Percentiles rank a stretch among this genome's conserved stretches.
phyloP scores from a whole-genome alignment of 306 rosid species.

The Lagenaria siceraria region DNA sequence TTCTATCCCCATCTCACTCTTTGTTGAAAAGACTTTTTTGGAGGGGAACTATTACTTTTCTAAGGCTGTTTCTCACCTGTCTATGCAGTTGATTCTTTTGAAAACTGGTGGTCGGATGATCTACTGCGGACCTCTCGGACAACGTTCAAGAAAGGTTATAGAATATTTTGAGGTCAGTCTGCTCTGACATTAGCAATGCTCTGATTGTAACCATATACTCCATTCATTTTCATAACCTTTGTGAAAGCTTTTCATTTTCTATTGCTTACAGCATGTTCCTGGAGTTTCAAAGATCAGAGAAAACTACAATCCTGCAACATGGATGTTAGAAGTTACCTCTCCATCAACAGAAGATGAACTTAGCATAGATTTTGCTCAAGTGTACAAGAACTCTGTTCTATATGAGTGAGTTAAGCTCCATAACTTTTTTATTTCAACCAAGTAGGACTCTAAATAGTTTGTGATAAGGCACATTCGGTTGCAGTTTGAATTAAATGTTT shows the following conservation, averaged over 20 bases:
- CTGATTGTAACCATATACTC: background rate
- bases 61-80: background rate
- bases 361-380: slow-evolving; percentile 26
- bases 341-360: slow-evolving; percentile 25
- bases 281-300: slow-evolving; percentile 20
- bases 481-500: background rate
- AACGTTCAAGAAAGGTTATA: slow-evolving; percentile 22
- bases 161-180: slow-evolving; percentile 29
- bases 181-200: background rate
- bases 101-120: slow-evolving; percentile 31
- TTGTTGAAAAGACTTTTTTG: background rate
- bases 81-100: slow-evolving; percentile 24
- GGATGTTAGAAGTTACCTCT: slow-evolving; percentile 33
- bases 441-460: background rate
- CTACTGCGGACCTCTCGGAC: slow-evolving; percentile 35
- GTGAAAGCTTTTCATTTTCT: background rate
- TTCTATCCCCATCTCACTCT: too few relatives aligned
- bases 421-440: background rate
- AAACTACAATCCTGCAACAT: slow-evolving; percentile 26
- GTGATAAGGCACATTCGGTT: background rate
- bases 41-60: background rate
- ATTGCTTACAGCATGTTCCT: slow-evolving; percentile 11
- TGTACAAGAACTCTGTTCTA: slow-evolving; percentile 25
- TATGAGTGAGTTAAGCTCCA: slow-evolving; percentile 16
- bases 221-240: background rate